Evolutionary conservation across 129 eudicot genomes (phyloP), one percentile per base, ranked within the genome.

Genomic region (Gnaphalium uliginosum): DNA sequence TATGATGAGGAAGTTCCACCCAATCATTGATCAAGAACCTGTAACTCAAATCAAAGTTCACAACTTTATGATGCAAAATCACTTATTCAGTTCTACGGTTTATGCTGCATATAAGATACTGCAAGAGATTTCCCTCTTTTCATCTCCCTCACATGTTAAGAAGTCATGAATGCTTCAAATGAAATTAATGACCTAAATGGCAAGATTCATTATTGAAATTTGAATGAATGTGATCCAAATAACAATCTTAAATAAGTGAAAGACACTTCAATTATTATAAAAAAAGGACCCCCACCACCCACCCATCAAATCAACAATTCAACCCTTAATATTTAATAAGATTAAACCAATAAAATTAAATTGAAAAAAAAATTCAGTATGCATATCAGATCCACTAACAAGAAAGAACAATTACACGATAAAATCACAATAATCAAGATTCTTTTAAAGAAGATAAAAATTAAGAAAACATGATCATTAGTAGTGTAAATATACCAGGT

Each of bases 401-500:
- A 43, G 32, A 64, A 57, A 10, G 4, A 33, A 67, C 30, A 8
- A 15, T 18, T 5, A 14, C 29, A 78, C 48, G 43, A 73, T 14
- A 72, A 22, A 71, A 48, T 71, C 56, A 77, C 10, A 74, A 71
- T 6, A 51, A 33, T 48, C 48, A 71, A 71, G 32, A 72, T 41
- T 79, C 24, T 66, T 19, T 14, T 26, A 65, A n/a, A 35, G 41
- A 1, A 62, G 8, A 48, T 32, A 54, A 59, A 13, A 48, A 58
- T 69, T 54, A 41, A 62, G 58, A 85, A 18, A 43, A 18, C 30
- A 4, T 2, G 15, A 30, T 29, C 18, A 23, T 23, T 43, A 58
- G 6, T 27, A 19, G 61, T 19, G 26, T 21, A 19, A 56, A 13
- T 6, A 43, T 82, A 86, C 93, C 94, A 84, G 74, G 46, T 91